Conservation (phyloP, 306 rosid genomes). For the Ammopiptanthus mongolicus region DNA sequence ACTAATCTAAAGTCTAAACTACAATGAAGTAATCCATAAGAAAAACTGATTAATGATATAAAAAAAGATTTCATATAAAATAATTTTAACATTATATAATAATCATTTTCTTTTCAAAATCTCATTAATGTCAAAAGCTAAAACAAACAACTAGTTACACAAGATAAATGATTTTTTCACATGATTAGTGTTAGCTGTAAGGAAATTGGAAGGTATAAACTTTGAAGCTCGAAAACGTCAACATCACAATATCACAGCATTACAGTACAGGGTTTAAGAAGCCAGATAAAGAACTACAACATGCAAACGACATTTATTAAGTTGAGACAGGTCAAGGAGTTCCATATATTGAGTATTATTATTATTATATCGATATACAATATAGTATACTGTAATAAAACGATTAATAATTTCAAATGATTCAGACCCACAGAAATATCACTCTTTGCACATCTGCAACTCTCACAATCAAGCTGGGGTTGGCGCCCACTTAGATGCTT, state of each 20-base stretch:
- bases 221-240: neutral
- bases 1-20: neutral
- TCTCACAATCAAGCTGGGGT: neutral
- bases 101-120: no score
- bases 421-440: neutral
- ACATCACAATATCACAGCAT: neutral
- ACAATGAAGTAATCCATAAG: neutral
- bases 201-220: neutral
- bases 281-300: neutral
- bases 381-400: neutral
- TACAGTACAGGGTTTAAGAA: neutral
- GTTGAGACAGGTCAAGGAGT: neutral
- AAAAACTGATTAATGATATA: neutral
- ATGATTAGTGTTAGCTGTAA: neutral
- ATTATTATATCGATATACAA: neutral
- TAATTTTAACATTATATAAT: no score
- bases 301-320: conserved; percentile 16
- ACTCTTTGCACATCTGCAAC: neutral
- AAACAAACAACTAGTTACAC: no score
- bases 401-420: conserved; percentile 15
- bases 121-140: no score
- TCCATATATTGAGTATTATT: neutral
- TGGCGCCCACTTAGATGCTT: conserved; percentile 34
- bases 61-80: no score
- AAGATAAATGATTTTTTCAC: no score